Base-by-base conservation (phyloP, 176 grass and related monocot genomes). In the Cenchrus fungigraminus region DNA sequence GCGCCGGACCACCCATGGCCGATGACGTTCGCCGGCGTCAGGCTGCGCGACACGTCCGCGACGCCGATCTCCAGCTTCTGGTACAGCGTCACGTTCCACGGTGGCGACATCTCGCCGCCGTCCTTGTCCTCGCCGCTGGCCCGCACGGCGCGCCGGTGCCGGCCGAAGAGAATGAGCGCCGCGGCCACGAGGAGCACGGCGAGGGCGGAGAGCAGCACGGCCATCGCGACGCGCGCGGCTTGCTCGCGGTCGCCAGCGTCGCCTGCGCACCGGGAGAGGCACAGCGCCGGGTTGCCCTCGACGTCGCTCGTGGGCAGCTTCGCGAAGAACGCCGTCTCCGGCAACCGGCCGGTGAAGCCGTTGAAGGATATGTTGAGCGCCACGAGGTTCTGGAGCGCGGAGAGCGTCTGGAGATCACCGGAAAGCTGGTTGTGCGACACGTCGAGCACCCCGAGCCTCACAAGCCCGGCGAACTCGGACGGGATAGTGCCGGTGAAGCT, bases 71-170 rank as follows among this genome's bases (percentile, higher is more conserved):
- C 95, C 58, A 89, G 86, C 92, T 97, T 97, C 84, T 93, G 92
- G 83, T 95, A 91, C 76, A 97, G 88, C 31, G 95, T 97, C 8
- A 97, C 88, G 57, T 93, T 87, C 92, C 95, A 97, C 16, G 92
- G 92, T n/a, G 88, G 90, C n/a, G 89, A 79, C 91, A 97, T 91
- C 44, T 94, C 86, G 19, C 59, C 86, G 14, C 52, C 74, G 25
- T 40, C 86, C 81, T 89, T 86, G 13, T 87, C 92, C 47, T 74
- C 88, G 28, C 81, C 79, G 19, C 52, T 52, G 2, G 31, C 14
- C 14, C 6, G 57, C 49, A 11, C 75, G 3, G 40, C 58, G 31
- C 72, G 84, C 8, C 91, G 74, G 57, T 79, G 81, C 64, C 91
- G 87, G 5, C 79, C 68, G 45, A 63, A 53, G 19, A 92, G 83